Evolutionary conservation across 768 basidiomycete genomes (phyloP).

Genomic region (Plicaturopsis crispa): DNA sequence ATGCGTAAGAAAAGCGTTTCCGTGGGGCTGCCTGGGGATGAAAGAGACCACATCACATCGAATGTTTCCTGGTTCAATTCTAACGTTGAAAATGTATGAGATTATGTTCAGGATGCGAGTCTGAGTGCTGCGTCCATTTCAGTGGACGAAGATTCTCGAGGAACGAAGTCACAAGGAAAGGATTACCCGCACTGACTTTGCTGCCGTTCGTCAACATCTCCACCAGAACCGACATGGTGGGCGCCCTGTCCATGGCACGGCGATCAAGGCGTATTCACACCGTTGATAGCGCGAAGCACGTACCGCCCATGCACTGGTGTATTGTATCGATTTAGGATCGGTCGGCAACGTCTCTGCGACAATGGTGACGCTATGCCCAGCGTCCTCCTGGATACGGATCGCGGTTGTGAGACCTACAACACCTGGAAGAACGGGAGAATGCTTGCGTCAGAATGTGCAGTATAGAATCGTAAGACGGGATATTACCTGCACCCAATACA

Average conservation of each 20-base stretch:
- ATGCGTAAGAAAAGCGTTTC: conserved; percentile 61
- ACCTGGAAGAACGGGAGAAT: conserved; percentile 31
- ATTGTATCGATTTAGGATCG: conserved; percentile 66
- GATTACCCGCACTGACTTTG: conserved; percentile 37
- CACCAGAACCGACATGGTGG: conserved; percentile 62
- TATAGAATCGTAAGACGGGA: too few relatives aligned
- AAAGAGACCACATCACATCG: conserved; percentile 66
- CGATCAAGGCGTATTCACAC: not conserved
- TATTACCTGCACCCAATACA: too few relatives aligned
- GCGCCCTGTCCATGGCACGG: conserved; percentile 51
- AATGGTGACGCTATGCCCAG: conserved; percentile 56
- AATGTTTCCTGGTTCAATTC: conserved; percentile 71
- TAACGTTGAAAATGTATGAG: conserved; percentile 17
- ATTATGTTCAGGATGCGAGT: too few relatives aligned
- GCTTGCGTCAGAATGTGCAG: too few relatives aligned
- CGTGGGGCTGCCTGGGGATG: conserved; percentile 44
- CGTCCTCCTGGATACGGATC: conserved; percentile 55
- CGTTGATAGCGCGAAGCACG: conserved; percentile 15
- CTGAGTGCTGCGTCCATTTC: too few relatives aligned
- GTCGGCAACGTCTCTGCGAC: conserved; percentile 66
- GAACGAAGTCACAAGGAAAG: not conserved
- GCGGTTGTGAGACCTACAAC: conserved; percentile 77
- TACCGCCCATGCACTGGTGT: conserved; percentile 82
- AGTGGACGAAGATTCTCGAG: not conserved
- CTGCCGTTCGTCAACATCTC: conserved; percentile 41